phyloP scores from a whole-genome alignment of 371 early-diverging fungal species.

The Mortierella sp. region DNA sequence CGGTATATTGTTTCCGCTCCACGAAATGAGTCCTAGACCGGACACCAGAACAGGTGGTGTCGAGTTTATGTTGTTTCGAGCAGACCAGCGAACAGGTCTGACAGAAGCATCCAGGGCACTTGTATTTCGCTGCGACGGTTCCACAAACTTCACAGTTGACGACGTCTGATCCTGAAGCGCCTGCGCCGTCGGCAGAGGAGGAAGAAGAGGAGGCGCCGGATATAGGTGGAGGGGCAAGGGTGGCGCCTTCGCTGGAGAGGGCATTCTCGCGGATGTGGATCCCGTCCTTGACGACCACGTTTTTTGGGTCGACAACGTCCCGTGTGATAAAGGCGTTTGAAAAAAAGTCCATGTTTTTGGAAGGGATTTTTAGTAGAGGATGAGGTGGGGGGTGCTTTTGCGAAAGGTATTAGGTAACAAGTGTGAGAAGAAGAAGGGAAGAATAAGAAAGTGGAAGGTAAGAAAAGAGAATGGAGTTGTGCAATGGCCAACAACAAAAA shows the following conservation, averaged over 20 bases:
- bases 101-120: slow-evolving; percentile 75
- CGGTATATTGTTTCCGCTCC: slow-evolving; percentile 64
- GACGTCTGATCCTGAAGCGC: slow-evolving; percentile 3
- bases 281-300: slow-evolving; percentile 47
- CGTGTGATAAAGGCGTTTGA: slow-evolving; percentile 44
- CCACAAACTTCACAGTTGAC: slow-evolving; percentile 52
- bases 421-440: background rate
- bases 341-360: slow-evolving; percentile 46
- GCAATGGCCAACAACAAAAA: background rate
- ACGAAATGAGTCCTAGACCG: slow-evolving; percentile 75
- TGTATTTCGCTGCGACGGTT: slow-evolving; percentile 65
- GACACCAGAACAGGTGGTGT: slow-evolving; percentile 71
- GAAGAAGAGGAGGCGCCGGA: background rate
- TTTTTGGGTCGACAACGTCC: slow-evolving; percentile 27
- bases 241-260: background rate
- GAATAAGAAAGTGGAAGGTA: too few relatives aligned
- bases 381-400: background rate
- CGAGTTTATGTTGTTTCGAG: slow-evolving; percentile 73
- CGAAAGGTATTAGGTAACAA: too few relatives aligned
- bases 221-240: slow-evolving; percentile 3
- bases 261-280: slow-evolving; percentile 48
- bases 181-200: background rate
- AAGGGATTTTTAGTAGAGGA: background rate
- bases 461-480: background rate
- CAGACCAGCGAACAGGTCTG: slow-evolving; percentile 78